Evolutionary conservation across 768 basidiomycete species (phyloP).

Genomic region (Pisolithus tinctorius): DNA sequence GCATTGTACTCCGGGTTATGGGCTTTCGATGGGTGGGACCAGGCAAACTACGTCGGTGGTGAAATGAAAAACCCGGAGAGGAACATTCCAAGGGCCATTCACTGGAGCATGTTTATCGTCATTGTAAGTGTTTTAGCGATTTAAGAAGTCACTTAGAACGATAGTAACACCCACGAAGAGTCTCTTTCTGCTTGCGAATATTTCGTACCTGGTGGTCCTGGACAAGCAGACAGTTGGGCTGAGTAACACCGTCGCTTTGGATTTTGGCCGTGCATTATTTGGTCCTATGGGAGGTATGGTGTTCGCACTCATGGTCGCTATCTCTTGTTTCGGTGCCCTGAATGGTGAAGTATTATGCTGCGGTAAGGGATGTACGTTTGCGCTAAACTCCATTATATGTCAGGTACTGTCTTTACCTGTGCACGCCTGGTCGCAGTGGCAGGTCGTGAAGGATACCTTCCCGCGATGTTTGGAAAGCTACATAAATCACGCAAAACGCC

Average conservation of each 20-base stretch:
- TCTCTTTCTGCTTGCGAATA: conserved; percentile 75
- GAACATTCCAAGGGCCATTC: conserved; percentile 85
- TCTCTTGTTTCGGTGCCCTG: conserved; percentile 93
- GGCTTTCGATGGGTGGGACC: conserved; percentile 98
- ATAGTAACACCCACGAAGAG: conserved; percentile 32
- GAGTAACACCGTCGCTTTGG: conserved; percentile 84
- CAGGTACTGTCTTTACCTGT: conserved; percentile 67
- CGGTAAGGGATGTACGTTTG: background rate
- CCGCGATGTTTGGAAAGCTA: conserved; percentile 72
- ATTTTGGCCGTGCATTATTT: conserved; percentile 84
- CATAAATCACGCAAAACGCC: conserved; percentile 77
- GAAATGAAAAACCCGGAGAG: conserved; percentile 78
- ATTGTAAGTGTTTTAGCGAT: conserved; percentile 43
- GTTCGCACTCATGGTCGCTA: conserved; percentile 87
- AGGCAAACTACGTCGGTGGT: conserved; percentile 85
- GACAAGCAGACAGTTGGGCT: conserved; percentile 67
- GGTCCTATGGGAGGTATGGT: conserved; percentile 81
- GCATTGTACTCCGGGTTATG: conserved; percentile 92
- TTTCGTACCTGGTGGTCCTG: conserved; percentile 92
- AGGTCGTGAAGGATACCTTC: conserved; percentile 82
- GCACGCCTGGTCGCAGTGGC: conserved; percentile 87
- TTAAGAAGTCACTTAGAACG: conserved; percentile 1
- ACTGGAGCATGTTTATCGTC: conserved; percentile 83
- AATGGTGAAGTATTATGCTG: conserved; percentile 50
- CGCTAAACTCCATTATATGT: conserved; percentile 5